These are phyloP conservation scores for Ilyonectria destructans DNA, from an alignment of 2,329 filamentous ascomycete species.

Conservation along the genomic window DNA sequence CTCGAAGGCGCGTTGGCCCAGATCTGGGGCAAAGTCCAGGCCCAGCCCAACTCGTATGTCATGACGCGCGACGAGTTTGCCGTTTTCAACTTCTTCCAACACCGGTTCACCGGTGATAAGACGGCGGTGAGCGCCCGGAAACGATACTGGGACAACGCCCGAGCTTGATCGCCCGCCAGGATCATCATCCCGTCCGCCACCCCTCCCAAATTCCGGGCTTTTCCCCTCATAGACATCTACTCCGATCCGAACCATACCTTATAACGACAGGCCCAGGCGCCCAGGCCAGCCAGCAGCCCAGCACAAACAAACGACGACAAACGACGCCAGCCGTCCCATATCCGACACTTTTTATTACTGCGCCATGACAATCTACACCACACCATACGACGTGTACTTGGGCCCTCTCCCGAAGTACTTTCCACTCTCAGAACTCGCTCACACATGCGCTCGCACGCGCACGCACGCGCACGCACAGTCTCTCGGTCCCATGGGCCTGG, in stretches of 20 bases:
- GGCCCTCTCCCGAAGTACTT: not conserved
- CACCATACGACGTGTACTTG: constrained; percentile 13
- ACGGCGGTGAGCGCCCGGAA: constrained; percentile 65
- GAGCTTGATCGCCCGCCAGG: constrained; percentile 51
- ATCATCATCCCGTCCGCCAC: constrained; percentile 31
- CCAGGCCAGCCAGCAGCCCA: not conserved
- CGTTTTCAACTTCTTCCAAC: constrained; percentile 88
- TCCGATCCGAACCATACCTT: constrained; percentile 27
- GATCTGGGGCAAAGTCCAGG: constrained; percentile 79
- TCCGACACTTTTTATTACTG: constrained; percentile 26
- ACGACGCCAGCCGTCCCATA: constrained; percentile 20
- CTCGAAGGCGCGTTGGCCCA: constrained; percentile 76
- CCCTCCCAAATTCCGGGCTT: constrained; percentile 23
- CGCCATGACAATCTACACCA: constrained; percentile 24
- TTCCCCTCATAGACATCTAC: constrained; percentile 28
- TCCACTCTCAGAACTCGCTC: not conserved
- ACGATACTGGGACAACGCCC: constrained; percentile 68
- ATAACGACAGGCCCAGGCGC: constrained; percentile 12
- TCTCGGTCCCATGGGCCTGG: not conserved
- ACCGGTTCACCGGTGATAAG: constrained; percentile 72
- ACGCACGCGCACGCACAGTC: not conserved
- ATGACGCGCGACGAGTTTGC: constrained; percentile 86
- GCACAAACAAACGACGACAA: constrained; percentile 15
- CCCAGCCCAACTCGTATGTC: constrained; percentile 78
- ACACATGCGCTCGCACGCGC: not conserved